phyloP scores from a whole-genome alignment of 805 yeast genomes.

The Wickerhamomyces alni region DNA sequence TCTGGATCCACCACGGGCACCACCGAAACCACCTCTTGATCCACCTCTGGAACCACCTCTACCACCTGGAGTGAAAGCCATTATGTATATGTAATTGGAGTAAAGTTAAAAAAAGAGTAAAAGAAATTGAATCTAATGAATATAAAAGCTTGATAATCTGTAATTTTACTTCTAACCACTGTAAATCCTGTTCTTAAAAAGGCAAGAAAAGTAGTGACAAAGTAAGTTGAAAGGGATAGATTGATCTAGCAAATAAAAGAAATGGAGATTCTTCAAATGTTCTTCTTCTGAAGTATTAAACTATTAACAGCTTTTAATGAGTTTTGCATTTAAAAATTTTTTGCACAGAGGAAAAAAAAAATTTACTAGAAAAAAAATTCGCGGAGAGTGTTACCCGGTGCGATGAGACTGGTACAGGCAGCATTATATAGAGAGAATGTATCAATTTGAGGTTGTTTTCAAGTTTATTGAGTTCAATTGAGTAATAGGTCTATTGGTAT shows the following conservation, averaged over 20 bases:
- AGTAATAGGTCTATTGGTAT: too few relatives aligned
- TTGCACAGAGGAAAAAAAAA: conserved; percentile 1
- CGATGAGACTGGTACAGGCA: conserved; percentile 7
- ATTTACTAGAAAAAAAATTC: conserved; percentile 3
- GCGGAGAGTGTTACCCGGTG: conserved; percentile 10
- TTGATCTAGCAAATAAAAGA: background rate
- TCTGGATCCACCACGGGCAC: too few relatives aligned
- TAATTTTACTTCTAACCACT: too few relatives aligned
- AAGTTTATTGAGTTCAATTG: too few relatives aligned
- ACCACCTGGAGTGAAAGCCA: conserved; percentile 74
- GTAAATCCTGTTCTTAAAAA: too few relatives aligned
- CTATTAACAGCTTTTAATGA: background rate
- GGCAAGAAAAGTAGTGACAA: too few relatives aligned
- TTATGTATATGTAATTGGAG: conserved; percentile 24
- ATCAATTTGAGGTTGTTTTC: too few relatives aligned
- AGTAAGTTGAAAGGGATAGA: background rate
- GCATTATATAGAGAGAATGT: too few relatives aligned
- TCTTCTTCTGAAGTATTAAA: background rate
- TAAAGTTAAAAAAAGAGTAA: background rate
- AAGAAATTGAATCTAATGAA: background rate
- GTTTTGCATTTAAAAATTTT: background rate
- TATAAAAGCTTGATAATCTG: too few relatives aligned
- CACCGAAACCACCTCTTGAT: conserved; percentile 38
- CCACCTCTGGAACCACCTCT: conserved; percentile 54
- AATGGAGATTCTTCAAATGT: background rate